Evolutionary conservation across 257 asterid genomes (phyloP), one percentile per base, ranked within the genome.

Genomic region (Nicotiana noctiflora): DNA sequence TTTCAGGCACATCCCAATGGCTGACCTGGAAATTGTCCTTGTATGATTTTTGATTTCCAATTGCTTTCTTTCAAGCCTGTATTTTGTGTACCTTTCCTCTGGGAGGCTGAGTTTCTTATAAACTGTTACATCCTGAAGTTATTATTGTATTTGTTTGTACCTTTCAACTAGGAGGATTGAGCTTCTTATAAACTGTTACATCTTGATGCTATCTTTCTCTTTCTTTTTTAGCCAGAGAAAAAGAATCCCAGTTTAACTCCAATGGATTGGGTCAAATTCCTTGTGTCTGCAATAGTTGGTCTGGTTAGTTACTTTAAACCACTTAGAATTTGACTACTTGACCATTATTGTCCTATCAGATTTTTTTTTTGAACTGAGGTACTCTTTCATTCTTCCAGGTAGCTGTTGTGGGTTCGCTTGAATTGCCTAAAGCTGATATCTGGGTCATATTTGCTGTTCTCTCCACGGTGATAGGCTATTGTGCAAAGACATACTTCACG

Each of bases 401-500:
- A 80, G 99, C 98, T 80, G 99, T 95, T 76, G 93, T 84, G 77
- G 97, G 99, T 89, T 95, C 99, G 8, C 85, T 95, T 82, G 99
- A 95, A 82, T 90, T 92, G 94, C 98, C 99, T 75, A 89, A 93
- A 89, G 98, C 98, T 85, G 99, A 95, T 85, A 85, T 92, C 60
- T 95, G 98, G 97, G 99, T 93, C 89, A 90, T 95, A 77, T 87
- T 93, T 84, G 99, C 99, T 59, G 85, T 95, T 74, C 90, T 95
- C 79, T 93, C 99, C 64, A 93, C 99, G 19, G 97, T 95, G 89
- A 79, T 95, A 86, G 99, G 99, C 85, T 95, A 93, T 79, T 89
- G 96, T 85, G 98, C 99, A 77, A 93, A 93, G 91, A 93, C 91
- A 84, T 95, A 95, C 90, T 93, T 95, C 96, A 93, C 99, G 98